Percentiles rank a stretch among this genome's conserved stretches.
Conservation (phyloP, 768 basidiomycete genomes). For the Boletus vermiculosoides region DNA sequence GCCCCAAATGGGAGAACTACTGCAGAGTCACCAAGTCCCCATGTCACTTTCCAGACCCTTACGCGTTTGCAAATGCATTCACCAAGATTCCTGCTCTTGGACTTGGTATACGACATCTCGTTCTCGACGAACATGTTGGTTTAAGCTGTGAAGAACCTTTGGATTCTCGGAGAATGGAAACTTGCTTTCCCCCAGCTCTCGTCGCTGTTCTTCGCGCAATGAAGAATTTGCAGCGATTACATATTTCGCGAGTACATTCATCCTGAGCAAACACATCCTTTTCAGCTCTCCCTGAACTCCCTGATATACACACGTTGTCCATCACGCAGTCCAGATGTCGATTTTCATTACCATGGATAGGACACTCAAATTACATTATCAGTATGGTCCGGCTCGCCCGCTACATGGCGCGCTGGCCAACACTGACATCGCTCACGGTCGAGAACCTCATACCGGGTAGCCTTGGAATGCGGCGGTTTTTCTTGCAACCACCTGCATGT, state of each 20-base stretch:
- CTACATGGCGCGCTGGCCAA: too few species aligned
- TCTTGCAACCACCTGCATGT: not conserved
- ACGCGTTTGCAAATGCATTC: not conserved
- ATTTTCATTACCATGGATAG: too few species aligned
- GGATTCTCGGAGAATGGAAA: not conserved
- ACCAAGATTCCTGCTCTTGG: not conserved
- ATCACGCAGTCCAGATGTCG: not conserved
- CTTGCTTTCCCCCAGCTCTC: not conserved
- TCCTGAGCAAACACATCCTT: not conserved
- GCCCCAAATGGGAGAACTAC: not conserved
- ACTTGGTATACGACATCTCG: not conserved
- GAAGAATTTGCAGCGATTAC: not conserved
- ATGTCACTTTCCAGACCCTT: not conserved
- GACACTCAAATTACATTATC: not conserved
- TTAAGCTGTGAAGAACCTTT: not conserved
- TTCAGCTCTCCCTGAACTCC: not conserved
- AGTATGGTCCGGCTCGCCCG: not conserved
- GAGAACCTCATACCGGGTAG: not conserved
- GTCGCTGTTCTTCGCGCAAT: not conserved
- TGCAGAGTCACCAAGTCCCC: rapidly evolving
- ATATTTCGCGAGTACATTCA: not conserved
- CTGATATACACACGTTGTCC: not conserved
- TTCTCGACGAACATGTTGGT: not conserved
- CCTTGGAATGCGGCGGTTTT: too few species aligned
- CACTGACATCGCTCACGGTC: not conserved